phyloP scores from a whole-genome alignment of 305 asterid species.

The Fraxinus xanthoxyloides region DNA sequence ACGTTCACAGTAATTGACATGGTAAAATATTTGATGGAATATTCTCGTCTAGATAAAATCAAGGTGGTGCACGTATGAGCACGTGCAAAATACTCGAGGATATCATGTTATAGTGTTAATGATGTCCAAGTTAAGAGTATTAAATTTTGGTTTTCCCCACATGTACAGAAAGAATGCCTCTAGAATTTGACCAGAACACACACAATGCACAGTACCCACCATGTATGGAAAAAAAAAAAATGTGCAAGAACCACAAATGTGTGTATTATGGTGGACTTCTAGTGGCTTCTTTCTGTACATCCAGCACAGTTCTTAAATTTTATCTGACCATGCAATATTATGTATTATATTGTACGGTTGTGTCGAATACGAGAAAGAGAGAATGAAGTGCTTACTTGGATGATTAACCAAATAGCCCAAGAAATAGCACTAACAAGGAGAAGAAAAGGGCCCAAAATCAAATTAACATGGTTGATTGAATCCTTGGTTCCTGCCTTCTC shows the following conservation, averaged over 20 bases:
- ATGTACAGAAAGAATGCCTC: too few species aligned
- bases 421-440: conserved; percentile 68
- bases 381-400: conserved; percentile 49
- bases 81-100: neutral
- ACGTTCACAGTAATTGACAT: neutral
- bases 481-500: conserved; percentile 37
- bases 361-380: neutral
- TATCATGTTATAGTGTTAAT: neutral
- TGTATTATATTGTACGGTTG: neutral
- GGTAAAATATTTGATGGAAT: neutral
- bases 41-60: neutral
- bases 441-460: conserved; percentile 64
- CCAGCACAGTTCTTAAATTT: too few species aligned
- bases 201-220: too few species aligned
- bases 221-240: too few species aligned
- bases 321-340: neutral
- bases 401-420: conserved; percentile 76
- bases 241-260: too few species aligned
- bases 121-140: neutral
- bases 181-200: too few species aligned
- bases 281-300: too few species aligned
- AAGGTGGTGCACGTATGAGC: neutral
- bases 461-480: conserved; percentile 37
- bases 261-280: too few species aligned
- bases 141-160: too few species aligned